Percentiles rank a stretch among this genome's conserved stretches.
phyloP scores from a whole-genome alignment of 2,329 filamentous ascomycete genomes.

The Ophiostoma montium region DNA sequence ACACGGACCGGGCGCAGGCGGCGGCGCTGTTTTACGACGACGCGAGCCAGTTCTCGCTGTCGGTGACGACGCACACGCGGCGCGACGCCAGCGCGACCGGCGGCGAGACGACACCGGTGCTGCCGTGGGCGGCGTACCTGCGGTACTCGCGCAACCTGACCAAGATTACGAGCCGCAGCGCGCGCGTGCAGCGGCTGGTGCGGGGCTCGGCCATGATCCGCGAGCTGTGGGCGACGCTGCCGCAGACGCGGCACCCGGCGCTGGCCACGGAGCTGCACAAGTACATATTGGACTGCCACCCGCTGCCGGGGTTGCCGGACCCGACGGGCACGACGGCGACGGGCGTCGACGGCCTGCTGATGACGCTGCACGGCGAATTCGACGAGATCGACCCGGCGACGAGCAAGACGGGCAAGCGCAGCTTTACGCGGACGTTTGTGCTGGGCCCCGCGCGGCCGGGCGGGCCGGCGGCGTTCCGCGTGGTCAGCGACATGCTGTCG shows the following conservation, averaged over 20 bases:
- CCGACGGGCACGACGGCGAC: constrained; percentile 45
- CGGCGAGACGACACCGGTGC: constrained; percentile 19
- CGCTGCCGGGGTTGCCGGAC: constrained; percentile 57
- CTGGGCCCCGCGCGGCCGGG: constrained; percentile 59
- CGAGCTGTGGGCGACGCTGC: constrained; percentile 55
- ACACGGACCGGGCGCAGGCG: constrained; percentile 52
- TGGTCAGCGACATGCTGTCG: constrained; percentile 67
- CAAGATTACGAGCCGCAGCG: constrained; percentile 44
- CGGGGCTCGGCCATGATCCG: constrained; percentile 51
- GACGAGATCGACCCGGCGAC: constrained; percentile 52
- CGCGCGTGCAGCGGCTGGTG: constrained; percentile 49
- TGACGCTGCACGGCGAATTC: constrained; percentile 73
- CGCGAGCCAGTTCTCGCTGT: constrained; percentile 59
- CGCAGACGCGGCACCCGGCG: constrained; percentile 60
- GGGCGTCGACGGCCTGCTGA: constrained; percentile 64
- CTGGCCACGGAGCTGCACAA: constrained; percentile 52
- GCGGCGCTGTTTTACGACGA: constrained; percentile 60
- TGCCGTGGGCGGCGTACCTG: constrained; percentile 62
- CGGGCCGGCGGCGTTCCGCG: constrained; percentile 46
- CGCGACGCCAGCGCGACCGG: constrained; percentile 25
- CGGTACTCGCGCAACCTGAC: constrained; percentile 65
- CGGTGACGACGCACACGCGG: constrained; percentile 48
- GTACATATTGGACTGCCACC: constrained; percentile 73
- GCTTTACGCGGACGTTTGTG: constrained; percentile 70
- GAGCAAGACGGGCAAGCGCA: constrained; percentile 48